phyloP scores from a whole-genome alignment of 495 filamentous ascomycete genomes.

The Ramalina intermedia region DNA sequence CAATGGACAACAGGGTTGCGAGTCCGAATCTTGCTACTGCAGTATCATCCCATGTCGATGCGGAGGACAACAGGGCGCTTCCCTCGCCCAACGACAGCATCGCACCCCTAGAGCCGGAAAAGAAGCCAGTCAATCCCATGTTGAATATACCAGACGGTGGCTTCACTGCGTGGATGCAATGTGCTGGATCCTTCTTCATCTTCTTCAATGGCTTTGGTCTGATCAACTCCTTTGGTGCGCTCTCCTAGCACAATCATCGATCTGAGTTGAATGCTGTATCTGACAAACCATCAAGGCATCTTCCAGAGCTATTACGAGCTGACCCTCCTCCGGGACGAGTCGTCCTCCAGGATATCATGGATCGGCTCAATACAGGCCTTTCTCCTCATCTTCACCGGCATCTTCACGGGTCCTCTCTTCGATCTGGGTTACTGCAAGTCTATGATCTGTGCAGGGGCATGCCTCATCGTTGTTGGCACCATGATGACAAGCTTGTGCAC shows the following conservation, averaged over 20 bases:
- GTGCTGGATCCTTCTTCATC: conserved; percentile 15
- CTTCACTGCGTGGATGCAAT: conserved; percentile 20
- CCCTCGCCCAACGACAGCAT: no score
- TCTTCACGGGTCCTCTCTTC: conserved; percentile 51
- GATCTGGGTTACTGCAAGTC: conserved; percentile 50
- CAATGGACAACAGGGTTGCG: no score
- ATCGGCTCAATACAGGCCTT: conserved; percentile 58
- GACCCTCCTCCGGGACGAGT: neutral
- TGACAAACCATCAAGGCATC: conserved; percentile 4
- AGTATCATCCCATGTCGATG: no score
- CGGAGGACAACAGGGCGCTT: no score
- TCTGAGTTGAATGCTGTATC: no score
- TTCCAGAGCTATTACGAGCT: conserved; percentile 31
- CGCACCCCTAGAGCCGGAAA: no score
- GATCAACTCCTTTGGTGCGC: no score
- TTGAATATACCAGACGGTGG: conserved; percentile 16
- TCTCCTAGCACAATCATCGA: neutral
- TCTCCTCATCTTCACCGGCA: conserved; percentile 47
- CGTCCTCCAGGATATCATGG: conserved; percentile 29
- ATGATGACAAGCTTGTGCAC: conserved; percentile 50
- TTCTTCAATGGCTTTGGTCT: conserved; percentile 20
- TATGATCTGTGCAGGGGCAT: conserved; percentile 37
- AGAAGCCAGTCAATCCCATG: no score
- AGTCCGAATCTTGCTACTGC: no score
- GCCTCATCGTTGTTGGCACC: conserved; percentile 47